Evolutionary conservation across 83 land plant genomes (phyloP).

Genomic region (Diphasiastrum complanatum): DNA sequence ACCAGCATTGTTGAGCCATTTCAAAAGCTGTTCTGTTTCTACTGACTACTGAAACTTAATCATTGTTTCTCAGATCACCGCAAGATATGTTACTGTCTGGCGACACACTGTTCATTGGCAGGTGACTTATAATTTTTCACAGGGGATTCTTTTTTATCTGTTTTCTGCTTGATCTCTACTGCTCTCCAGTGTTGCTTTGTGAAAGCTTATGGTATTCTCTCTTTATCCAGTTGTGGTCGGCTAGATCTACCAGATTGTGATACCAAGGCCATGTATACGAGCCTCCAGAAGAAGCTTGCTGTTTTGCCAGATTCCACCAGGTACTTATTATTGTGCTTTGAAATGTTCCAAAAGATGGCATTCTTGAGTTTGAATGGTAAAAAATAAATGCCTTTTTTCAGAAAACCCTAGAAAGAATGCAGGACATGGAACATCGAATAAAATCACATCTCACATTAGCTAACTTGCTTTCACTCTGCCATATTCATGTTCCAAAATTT

Average conservation of each 20-base stretch:
- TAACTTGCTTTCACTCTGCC: too few species aligned
- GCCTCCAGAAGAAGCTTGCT: slow-evolving; percentile 37
- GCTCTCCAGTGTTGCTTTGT: slow-evolving; percentile 1
- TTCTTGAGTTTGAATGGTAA: not conserved
- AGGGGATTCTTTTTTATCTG: too few species aligned
- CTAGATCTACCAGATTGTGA: slow-evolving; percentile 36
- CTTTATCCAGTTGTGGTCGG: slow-evolving; percentile 26
- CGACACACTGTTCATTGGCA: slow-evolving; percentile 36
- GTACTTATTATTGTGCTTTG: too few species aligned
- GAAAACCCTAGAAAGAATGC: too few species aligned
- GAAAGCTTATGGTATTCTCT: not conserved
- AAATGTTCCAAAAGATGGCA: too few species aligned
- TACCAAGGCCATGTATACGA: slow-evolving; percentile 33
- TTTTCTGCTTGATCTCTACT: too few species aligned
- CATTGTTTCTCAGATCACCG: slow-evolving; percentile 2
- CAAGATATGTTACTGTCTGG: slow-evolving; percentile 30
- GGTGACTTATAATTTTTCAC: too few species aligned
- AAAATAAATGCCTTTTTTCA: not conserved
- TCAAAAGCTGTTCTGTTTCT: too few species aligned
- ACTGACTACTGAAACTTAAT: not conserved
- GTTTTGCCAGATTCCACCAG: slow-evolving; percentile 26
- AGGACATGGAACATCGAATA: too few species aligned
- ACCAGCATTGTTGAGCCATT: too few species aligned
- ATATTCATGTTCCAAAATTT: not conserved
- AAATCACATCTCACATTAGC: too few species aligned